Percentiles rank a stretch among this genome's conserved stretches.
Conservation (phyloP, 2,329 filamentous ascomycete species). For the Scopulariopsis brevicaulis region DNA sequence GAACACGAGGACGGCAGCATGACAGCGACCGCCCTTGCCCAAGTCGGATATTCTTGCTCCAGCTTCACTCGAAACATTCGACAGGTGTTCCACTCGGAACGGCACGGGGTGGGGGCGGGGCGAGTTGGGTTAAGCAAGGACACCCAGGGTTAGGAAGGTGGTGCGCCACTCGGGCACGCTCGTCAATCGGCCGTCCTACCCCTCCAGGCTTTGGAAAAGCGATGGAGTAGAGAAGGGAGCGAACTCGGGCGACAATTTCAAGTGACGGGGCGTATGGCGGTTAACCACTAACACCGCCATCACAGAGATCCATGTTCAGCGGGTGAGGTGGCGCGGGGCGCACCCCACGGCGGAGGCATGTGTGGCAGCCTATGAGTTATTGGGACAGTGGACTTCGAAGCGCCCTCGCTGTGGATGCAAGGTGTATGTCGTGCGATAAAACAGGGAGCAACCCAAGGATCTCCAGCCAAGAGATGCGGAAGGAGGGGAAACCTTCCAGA, state of each 20-base stretch:
- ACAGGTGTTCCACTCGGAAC: background rate
- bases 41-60: background rate
- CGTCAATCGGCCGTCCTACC: background rate
- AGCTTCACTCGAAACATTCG: background rate
- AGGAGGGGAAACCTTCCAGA: constrained; percentile 2
- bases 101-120: background rate
- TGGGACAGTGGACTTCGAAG: background rate
- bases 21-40: background rate
- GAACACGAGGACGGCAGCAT: background rate
- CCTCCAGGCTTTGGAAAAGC: background rate
- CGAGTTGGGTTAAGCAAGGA: background rate
- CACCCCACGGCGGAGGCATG: background rate
- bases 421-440: constrained; percentile 1
- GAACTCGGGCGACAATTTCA: background rate
- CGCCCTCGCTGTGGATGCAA: background rate
- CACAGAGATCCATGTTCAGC: no score
- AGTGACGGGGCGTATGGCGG: background rate
- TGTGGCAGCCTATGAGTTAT: background rate
- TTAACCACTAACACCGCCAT: no score
- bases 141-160: background rate
- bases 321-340: background rate
- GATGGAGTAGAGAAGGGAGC: background rate
- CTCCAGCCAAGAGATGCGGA: background rate
- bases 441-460: background rate
- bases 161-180: background rate